Evolutionary conservation across 805 yeast species (phyloP).

Genomic region (Candida hispaniensis): DNA sequence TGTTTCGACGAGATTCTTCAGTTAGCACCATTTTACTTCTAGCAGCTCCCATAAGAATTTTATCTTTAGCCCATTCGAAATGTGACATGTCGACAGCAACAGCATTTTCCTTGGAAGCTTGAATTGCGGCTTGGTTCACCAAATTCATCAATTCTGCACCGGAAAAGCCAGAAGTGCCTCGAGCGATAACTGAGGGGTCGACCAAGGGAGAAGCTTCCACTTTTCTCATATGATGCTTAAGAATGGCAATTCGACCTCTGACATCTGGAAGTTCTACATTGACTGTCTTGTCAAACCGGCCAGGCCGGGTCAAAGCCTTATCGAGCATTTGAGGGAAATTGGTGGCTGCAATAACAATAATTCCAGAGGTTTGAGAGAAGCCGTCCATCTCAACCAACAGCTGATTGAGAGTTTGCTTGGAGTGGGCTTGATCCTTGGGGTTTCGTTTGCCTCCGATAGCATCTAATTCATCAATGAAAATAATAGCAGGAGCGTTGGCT

Average conservation of each 20-base stretch:
- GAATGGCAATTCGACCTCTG: slow-evolving; percentile 88
- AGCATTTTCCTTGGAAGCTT: slow-evolving; percentile 89
- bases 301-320: slow-evolving; percentile 96
- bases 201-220: slow-evolving; percentile 78
- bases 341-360: slow-evolving; percentile 95
- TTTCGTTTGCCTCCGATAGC: slow-evolving; percentile 98
- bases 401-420: slow-evolving; percentile 94
- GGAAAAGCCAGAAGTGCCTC: slow-evolving; percentile 97
- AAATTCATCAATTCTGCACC: slow-evolving; percentile 96
- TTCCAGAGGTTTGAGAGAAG: slow-evolving; percentile 75
- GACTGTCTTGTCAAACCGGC: slow-evolving; percentile 93
- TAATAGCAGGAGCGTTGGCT: slow-evolving; percentile 91
- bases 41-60: slow-evolving; percentile 96
- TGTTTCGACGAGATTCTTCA: slow-evolving; percentile 83
- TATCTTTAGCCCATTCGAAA: slow-evolving; percentile 98
- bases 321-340: slow-evolving; percentile 96
- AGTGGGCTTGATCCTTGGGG: slow-evolving; percentile 96
- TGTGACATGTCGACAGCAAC: slow-evolving; percentile 81
- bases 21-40: slow-evolving; percentile 96
- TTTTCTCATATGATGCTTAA: slow-evolving; percentile 83
- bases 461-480: slow-evolving; percentile 94
- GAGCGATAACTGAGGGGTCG: slow-evolving; percentile 80
- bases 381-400: slow-evolving; percentile 94
- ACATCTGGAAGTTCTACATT: slow-evolving; percentile 96
- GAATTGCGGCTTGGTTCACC: slow-evolving; percentile 96